Evolutionary conservation across 305 asterid species (phyloP).

Genomic region (Plantago lanceolata): DNA sequence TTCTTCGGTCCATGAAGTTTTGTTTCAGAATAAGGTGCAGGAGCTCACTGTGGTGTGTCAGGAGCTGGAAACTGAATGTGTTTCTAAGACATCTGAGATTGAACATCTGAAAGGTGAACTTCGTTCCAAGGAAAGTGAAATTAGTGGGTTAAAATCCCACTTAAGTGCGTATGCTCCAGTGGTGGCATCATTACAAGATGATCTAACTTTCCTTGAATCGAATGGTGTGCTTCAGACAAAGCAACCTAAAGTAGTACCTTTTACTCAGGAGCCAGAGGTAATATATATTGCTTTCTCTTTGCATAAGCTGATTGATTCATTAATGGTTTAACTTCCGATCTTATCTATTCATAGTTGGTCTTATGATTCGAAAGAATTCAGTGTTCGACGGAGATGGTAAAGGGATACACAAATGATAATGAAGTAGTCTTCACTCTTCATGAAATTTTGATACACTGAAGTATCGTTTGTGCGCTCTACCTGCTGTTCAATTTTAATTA

Average conservation of each 20-base stretch:
- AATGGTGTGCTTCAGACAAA: constrained; percentile 56
- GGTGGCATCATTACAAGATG: constrained; percentile 56
- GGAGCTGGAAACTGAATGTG: constrained; percentile 46
- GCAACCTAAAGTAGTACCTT: constrained; percentile 30
- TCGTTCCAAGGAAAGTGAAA: constrained; percentile 54
- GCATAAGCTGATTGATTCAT: constrained; percentile 10
- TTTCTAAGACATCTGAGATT: constrained; percentile 51
- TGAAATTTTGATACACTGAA: too few species aligned
- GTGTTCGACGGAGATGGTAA: neutral
- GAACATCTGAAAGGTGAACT: constrained; percentile 57
- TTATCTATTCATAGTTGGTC: neutral
- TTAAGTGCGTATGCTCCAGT: constrained; percentile 59
- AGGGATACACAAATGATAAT: too few species aligned
- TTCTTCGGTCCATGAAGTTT: constrained; percentile 51
- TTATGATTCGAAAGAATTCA: neutral
- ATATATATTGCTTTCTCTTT: constrained; percentile 11
- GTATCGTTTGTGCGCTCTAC: too few species aligned
- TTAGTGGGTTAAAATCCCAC: constrained; percentile 53
- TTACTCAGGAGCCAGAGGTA: constrained; percentile 57
- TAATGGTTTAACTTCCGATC: constrained; percentile 1
- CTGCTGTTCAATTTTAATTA: too few species aligned
- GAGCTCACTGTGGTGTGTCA: constrained; percentile 66
- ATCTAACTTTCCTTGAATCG: constrained; percentile 60
- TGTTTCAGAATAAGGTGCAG: constrained; percentile 60
- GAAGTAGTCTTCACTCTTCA: too few species aligned